A percentile compares a stretch with the other conserved stretches of the same genome.
phyloP scores from a whole-genome alignment of 2,329 filamentous ascomycete species.

The Clarireedia homoeocarpa region DNA sequence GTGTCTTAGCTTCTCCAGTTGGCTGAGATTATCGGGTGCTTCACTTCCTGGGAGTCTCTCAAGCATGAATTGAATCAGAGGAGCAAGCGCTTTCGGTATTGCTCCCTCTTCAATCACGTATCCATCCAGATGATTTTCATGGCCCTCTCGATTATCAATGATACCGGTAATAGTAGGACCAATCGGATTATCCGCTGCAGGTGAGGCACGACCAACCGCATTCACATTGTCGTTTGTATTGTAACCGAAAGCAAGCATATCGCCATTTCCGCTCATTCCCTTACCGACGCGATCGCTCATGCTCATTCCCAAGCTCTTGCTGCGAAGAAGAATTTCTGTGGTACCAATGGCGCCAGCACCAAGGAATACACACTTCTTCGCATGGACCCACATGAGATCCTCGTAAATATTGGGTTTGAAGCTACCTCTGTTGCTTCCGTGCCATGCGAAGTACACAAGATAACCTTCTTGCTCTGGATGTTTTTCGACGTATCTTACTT shows the following conservation, averaged over 20 bases:
- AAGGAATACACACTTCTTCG: slow-evolving; percentile 56
- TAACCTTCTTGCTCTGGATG: slow-evolving; percentile 46
- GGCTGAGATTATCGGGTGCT: slow-evolving; percentile 31
- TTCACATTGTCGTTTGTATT: slow-evolving; percentile 51
- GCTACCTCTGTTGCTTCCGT: slow-evolving; percentile 47
- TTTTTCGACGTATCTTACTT: slow-evolving; percentile 55
- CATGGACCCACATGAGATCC: slow-evolving; percentile 60
- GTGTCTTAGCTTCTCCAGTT: slow-evolving; percentile 38
- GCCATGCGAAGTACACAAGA: slow-evolving; percentile 57
- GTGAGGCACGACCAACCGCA: slow-evolving; percentile 43
- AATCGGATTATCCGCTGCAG: slow-evolving; percentile 43
- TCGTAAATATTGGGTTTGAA: slow-evolving; percentile 48
- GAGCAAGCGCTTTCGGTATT: slow-evolving; percentile 48
- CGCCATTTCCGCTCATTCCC: slow-evolving; percentile 59
- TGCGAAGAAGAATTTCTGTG: slow-evolving; percentile 57
- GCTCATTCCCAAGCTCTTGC: slow-evolving; percentile 47
- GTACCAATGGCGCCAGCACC: slow-evolving; percentile 58
- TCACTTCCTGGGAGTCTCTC: slow-evolving; percentile 44
- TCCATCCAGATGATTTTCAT: slow-evolving; percentile 48
- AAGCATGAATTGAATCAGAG: slow-evolving; percentile 49
- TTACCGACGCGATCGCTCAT: slow-evolving; percentile 51
- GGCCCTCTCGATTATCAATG: slow-evolving; percentile 49
- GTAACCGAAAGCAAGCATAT: slow-evolving; percentile 58
- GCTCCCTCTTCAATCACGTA: slow-evolving; percentile 58
- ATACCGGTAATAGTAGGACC: slow-evolving; percentile 57